A percentile compares a stretch with the other conserved stretches of the same genome.
These are phyloP conservation scores for Globisporangium radiosum DNA, from an alignment of 352 stramenopile genomes.

Conservation along the genomic window DNA sequence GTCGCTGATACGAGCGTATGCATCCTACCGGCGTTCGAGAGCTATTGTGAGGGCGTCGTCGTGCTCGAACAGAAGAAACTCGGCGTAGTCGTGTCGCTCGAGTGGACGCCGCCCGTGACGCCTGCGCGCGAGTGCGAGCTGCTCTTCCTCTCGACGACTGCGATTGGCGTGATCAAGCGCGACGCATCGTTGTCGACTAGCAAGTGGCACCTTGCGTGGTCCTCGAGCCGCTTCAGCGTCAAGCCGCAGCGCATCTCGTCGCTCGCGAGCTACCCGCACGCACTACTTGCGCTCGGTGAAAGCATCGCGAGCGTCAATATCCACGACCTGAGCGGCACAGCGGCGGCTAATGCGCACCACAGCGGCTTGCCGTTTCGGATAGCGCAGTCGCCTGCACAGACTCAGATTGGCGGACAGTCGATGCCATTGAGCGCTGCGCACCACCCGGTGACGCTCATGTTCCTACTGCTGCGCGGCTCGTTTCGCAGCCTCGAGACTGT, in stretches of 20 bases:
- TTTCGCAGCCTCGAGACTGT: constrained; percentile 54
- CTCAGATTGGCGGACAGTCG: too few species aligned
- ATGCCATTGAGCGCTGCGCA: constrained; percentile 19
- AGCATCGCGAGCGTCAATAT: constrained; percentile 56
- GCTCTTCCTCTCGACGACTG: constrained; percentile 56
- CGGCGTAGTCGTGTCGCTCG: constrained; percentile 43
- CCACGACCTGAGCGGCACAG: constrained; percentile 29
- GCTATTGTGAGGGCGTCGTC: constrained; percentile 46
- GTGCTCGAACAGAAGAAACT: constrained; percentile 51
- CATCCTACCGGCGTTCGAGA: constrained; percentile 45
- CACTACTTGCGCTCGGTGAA: constrained; percentile 35
- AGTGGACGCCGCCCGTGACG: constrained; percentile 57
- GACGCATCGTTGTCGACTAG: constrained; percentile 29
- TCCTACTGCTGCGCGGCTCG: constrained; percentile 57
- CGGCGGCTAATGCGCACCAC: constrained; percentile 7
- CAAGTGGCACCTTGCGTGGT: constrained; percentile 57
- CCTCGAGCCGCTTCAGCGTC: constrained; percentile 50
- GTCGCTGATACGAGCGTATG: constrained; percentile 25
- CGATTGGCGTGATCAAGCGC: constrained; percentile 55
- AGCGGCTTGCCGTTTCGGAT: constrained; percentile 10
- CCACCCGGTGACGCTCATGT: constrained; percentile 64
- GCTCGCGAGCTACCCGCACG: constrained; percentile 46
- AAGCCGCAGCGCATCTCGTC: constrained; percentile 43
- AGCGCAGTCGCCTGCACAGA: neutral
- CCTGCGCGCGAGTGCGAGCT: constrained; percentile 46